phyloP scores from a whole-genome alignment of 2,329 filamentous ascomycete species.

The Thielaviopsis ethacetica region DNA sequence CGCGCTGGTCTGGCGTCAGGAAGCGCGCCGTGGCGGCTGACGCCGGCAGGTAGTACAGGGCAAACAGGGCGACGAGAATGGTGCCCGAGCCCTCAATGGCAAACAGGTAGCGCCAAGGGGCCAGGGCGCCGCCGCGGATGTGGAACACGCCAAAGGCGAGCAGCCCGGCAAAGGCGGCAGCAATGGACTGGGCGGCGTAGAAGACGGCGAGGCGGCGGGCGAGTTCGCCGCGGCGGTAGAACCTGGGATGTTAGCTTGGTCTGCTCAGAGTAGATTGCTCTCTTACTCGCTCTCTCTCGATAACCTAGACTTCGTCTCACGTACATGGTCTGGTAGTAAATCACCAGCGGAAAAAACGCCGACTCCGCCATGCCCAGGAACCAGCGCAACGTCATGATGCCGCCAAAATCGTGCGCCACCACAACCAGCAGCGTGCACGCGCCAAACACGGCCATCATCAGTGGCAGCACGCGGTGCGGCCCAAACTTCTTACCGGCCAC shows the following conservation, averaged over 20 bases:
- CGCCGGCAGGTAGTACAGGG: slow-evolving; percentile 52
- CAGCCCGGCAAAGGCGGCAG: slow-evolving; percentile 37
- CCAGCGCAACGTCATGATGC: slow-evolving; percentile 32
- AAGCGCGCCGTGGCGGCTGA: slow-evolving; percentile 49
- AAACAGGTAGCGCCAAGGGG: slow-evolving; percentile 34
- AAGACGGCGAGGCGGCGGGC: slow-evolving; percentile 42
- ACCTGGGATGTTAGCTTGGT: slow-evolving; percentile 17
- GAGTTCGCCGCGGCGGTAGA: slow-evolving; percentile 31
- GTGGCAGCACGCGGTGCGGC: slow-evolving; percentile 47
- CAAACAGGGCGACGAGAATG: slow-evolving; percentile 44
- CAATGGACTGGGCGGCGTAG: slow-evolving; percentile 61
- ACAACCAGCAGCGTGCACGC: slow-evolving; percentile 44
- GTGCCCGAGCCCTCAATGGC: slow-evolving; percentile 40
- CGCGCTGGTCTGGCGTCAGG: slow-evolving; percentile 47
- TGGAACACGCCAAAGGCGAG: slow-evolving; percentile 33
- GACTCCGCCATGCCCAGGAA: slow-evolving; percentile 38
- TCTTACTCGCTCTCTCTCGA: too few relatives aligned
- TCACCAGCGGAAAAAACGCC: slow-evolving; percentile 36
- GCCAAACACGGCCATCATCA: slow-evolving; percentile 60
- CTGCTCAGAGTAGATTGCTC: neutral
- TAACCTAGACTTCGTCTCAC: too few relatives aligned
- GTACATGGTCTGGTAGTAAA: slow-evolving; percentile 31
- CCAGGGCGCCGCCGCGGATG: slow-evolving; percentile 23
- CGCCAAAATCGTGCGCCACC: slow-evolving; percentile 31
- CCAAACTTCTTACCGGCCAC: slow-evolving; percentile 59